Base-by-base conservation (phyloP, 2,329 filamentous ascomycete species). In the Hawksworthiomyces lignivorus region DNA sequence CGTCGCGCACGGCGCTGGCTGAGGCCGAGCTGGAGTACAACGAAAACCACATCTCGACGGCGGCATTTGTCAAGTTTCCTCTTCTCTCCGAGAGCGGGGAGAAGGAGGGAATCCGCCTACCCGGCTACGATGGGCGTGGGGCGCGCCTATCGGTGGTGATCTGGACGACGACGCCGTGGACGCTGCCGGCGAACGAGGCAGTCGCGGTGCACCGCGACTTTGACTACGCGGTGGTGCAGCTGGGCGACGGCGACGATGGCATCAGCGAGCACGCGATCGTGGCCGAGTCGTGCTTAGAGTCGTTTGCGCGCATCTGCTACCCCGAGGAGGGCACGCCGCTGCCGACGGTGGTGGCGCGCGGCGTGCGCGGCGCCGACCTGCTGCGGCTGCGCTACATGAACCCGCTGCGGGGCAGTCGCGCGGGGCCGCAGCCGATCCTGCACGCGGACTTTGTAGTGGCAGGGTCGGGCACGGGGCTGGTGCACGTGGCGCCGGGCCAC, bases 161-260 rank as follows among this genome's bases (percentile, higher is more conserved):
- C 39, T 98, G 92, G 92, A 98, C 92, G 2, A 98, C 92, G 0
- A 98, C 92, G 1, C 92, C 92, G 0, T 98, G 92, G 92, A 98
- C 92, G 0, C 68, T 98, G 5, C 90, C 92, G 1, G 89, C 90
- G 2, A 98, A 98, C 59, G 80, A 79, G 56, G 89, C 87, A 0
- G 88, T 98, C 58, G 89, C 87, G 3, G 73, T 97, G 27, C 80
- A 87, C 53, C 67, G 75, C 7, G 78, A 85, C 29, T 64, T 97
- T 47, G 68, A 78, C 32, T 98, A 97, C 58, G 70, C 71, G 4
- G 62, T 94, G 17, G 66, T 94, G 28, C 66, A 71, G 41, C 67
- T 74, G 2, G 67, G 68, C 1, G 59, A n/a, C n/a, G n/a, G n/a
- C n/a, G n/a, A n/a, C n/a, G 59, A 0, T 12, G n/a, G 9, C 69